Evolutionary conservation across 768 basidiomycete genomes (phyloP), one percentile per base, ranked within the genome.

Genomic region (Lentinula edodes): DNA sequence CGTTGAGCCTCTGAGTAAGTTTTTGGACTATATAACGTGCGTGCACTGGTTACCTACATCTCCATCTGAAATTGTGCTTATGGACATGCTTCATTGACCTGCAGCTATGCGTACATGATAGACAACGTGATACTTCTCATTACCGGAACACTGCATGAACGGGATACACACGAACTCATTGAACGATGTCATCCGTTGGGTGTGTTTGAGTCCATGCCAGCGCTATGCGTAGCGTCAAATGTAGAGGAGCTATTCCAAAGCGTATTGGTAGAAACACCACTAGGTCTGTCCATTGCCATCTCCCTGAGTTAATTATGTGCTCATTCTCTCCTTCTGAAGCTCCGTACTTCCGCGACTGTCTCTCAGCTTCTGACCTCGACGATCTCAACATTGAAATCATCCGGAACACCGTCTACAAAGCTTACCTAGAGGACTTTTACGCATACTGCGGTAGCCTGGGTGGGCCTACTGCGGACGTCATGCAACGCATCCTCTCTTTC

Each of bases 361-460:
- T 98, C 28, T 90, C 95, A 39, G 96, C 97, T 16, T 86, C 91
- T 48, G 97, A 99, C 72, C 85, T 99, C 52, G 97, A 99, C 72
- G 97, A 98, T 72, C 87, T 98, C 61, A 98, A 99, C 79, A 98
- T 99, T 70, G 97, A 99, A 78, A 97, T 99, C 76, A 95, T 99
- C 75, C 93, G 97, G 48, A 98, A 98, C 77, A 95, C 96, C 1
- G 90, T 99, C 39, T 98, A 98, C 84, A 98, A 97, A 74, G 90
- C 95, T 16, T 99, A 99, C 76, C 89, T 99, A 61, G 96, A 98
- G 72, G 97, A 99, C 74, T 99, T 99, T 73, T 85, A 95, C 78
- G 73, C 81, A 65, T 98, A 90, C 75, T 90, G 87, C 70, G 75
- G 81, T 51, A 85, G 89, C 7, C 78, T 98, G 38, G 89, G 93